Conservation (phyloP, 2,329 filamentous ascomycete genomes). For the Lojkania enalia region DNA sequence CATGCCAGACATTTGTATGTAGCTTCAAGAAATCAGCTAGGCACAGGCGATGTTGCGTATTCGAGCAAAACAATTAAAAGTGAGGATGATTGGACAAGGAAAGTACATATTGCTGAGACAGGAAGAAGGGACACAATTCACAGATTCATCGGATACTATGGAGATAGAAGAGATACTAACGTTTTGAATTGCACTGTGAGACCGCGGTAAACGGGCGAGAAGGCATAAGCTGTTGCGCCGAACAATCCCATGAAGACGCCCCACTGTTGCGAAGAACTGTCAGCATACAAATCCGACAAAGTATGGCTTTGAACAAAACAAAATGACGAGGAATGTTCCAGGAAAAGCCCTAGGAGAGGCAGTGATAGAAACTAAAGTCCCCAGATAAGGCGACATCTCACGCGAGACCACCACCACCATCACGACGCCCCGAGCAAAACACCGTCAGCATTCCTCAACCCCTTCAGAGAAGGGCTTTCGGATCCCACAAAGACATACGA, state of each 20-base stretch:
- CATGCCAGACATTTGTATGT: constrained; percentile 84
- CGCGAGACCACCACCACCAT: neutral
- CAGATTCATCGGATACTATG: neutral
- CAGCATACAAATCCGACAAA: neutral
- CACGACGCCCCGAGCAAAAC: no score
- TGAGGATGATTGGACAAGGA: constrained; percentile 1
- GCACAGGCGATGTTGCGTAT: no score
- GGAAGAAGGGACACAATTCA: neutral
- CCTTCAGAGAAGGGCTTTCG: no score
- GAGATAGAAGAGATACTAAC: constrained; percentile 18
- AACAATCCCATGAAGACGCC: constrained; percentile 66
- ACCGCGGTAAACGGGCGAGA: constrained; percentile 72
- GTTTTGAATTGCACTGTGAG: constrained; percentile 43
- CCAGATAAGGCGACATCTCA: neutral
- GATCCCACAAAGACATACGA: neutral
- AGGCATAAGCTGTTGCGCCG: constrained; percentile 63
- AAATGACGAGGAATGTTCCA: no score
- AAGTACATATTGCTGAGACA: neutral
- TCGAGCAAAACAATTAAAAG: constrained; percentile 1
- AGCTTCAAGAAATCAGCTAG: constrained; percentile 56
- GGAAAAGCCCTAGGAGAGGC: no score
- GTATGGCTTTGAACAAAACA: no score
- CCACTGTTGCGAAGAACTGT: constrained; percentile 55
- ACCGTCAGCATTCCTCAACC: no score
- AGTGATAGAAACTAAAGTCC: no score